Conservation (phyloP, 352 stramenopile species). For the Blastocystis sp. region DNA sequence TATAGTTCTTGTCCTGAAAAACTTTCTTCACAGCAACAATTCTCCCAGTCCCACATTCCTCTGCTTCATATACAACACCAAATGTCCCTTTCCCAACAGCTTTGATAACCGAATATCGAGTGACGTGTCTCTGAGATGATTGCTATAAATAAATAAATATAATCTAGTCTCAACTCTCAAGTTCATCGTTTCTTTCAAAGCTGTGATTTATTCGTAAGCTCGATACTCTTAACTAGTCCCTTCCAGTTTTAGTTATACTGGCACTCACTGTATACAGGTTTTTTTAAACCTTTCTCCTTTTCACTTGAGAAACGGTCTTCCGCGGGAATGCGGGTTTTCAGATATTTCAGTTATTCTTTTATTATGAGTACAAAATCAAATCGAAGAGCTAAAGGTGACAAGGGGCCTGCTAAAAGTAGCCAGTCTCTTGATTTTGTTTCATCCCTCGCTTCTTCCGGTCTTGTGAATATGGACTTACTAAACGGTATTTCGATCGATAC, state of each 20-base stretch:
- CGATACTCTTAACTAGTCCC: background rate
- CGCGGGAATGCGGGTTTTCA: background rate
- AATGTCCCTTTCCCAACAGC: conserved; percentile 99
- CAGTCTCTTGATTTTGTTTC: conserved; percentile 1
- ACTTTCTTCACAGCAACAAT: conserved; percentile 99
- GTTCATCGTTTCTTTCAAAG: conserved; percentile 10
- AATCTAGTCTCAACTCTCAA: background rate
- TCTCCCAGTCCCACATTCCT: conserved; percentile 89
- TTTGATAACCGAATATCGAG: conserved; percentile 86
- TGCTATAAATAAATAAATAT: background rate
- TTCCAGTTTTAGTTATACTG: background rate
- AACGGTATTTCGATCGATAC: conserved; percentile 18
- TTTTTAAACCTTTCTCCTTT: background rate
- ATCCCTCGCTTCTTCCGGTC: background rate
- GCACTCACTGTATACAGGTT: background rate
- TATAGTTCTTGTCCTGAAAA: conserved; percentile 98
- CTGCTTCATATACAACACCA: conserved; percentile 95
- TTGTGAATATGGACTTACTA: conserved; percentile 28
- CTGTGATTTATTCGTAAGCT: background rate
- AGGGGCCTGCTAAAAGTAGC: conserved; percentile 39
- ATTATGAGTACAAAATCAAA: conserved; percentile 52
- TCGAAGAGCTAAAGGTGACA: conserved; percentile 45
- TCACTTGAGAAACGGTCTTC: background rate
- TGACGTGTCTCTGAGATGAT: background rate
- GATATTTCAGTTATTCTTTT: background rate